Evolutionary conservation across 345 rosid genomes (phyloP), one percentile per base, ranked within the genome.

Genomic region (Rhodamnia rubescens): DNA sequence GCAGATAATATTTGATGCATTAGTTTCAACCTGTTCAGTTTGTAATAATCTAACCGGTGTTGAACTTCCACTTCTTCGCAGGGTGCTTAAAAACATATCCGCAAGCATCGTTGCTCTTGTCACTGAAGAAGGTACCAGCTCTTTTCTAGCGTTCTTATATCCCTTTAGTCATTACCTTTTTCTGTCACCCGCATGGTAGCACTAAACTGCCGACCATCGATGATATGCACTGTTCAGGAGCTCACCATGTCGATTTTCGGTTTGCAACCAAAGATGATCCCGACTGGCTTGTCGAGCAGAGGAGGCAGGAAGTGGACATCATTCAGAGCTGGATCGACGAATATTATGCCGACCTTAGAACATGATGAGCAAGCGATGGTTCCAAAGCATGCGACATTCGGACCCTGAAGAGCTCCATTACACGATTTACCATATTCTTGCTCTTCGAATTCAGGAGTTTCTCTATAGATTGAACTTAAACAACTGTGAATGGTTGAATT

Each of bases 211-310:
- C 7, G 21, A 12, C 57, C 22, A 4, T 54, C n/a, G 14, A 9
- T 69, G 56, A 82, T 81, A 64, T 69, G 83, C 26, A 42, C 5
- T 84, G 78, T 22, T 87, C 74, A 95, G 95, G 98, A 88, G 96
- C 98, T 84, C 95, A 93, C 88, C 96, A 95, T 88, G 91, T 89
- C 1, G 95, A 94, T 89, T 92, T 95, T 44, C 93, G 94, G 47
- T 83, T 91, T 9, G 91, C 93, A 49, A 88, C 91, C 2, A 90
- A 90, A 89, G 90, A 84, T 1, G 95, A 94, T 55, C 96, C 98
- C 1, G 88, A 91, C 74, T 95, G 98, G 98, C 92, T 94, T 4
- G 85, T 78, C 32, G 89, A 94, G 83, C 93, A 88, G 88, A 90
- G 98, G 89, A 89, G 85, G 82, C 93, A 90, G 89, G 95, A 95